Evolutionary conservation across 1,284 basidiomycete genomes (phyloP), one percentile per base, ranked within the genome.

Genomic region (Chalciporus sp.): DNA sequence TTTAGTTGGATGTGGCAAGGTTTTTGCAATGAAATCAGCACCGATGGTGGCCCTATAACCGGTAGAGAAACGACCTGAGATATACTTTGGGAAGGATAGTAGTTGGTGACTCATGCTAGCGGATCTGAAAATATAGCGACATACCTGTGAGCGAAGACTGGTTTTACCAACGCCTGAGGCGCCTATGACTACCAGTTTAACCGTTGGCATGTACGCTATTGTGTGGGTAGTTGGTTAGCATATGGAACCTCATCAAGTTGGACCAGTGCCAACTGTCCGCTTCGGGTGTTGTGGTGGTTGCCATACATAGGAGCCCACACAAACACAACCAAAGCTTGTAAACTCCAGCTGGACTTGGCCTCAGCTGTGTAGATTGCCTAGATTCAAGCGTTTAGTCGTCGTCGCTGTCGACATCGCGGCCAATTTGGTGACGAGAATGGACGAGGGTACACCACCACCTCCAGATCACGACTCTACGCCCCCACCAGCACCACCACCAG

Each of bases 31-130:
- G 55, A 93, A 94, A 71, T 94, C 91, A 19, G 88, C 86, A 14
- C 90, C 91, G 48, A 94, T 92, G 3, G 91, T 93, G 4, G 90
- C 86, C 52, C 88, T 77, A 69, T 93, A 93, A 2, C 83, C 82
- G 3, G 80, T 81, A 6, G 86, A 84, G 70, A 92, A 93, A 27
- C 80, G 80, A 42, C 85, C 83, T 27, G 85, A 86, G 61, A 90
- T 84, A 64, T 88, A 92, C 87, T 90, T 61, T 47, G 33, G 31
- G 51, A 16, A 49, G 39, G 20, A 29, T 16, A 6, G 33, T 10
- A 5, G n/a, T 39, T 17, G n/a, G 37, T 19, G 37, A 19, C n/a
- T 39, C n/a, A 9, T 17, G 37, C 17, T n/a, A 39, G n/a, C 17
- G 37, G 37, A 12, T 33, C n/a, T 26, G 6, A 3, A 17, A 23